Evolutionary conservation across 177 flowering plant species (phyloP), one percentile per base, ranked within the genome.

Genomic region (Tripterygium wilfordii): DNA sequence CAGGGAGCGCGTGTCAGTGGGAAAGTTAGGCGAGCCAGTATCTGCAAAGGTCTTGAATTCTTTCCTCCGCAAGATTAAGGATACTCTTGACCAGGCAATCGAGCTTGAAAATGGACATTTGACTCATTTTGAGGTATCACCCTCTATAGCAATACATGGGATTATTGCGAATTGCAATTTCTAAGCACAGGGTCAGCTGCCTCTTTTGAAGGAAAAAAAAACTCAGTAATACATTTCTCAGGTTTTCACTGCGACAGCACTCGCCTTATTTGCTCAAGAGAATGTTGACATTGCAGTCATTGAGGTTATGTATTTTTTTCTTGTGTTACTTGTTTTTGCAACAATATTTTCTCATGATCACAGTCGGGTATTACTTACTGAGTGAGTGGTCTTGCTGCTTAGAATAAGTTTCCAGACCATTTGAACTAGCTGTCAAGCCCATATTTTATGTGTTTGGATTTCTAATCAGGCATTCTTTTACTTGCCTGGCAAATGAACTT

Each of bases 211-310:
- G 33, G 33, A 7, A 30, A 12, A 12, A 7, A 30, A 6, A 6
- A 6, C 33, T 12, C 12, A 30, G 12, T 12, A 6, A 7, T 1
- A 30, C n/a, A 48, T 7, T 14, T 67, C 60, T 43, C 82, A 94
- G 99, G 78, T 90, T 50, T 62, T 90, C 26, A 94, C 97, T 56
- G 99, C 96, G 12, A 51, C 86, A 57, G 87, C 99, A 22, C 85
- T 81, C 61, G 45, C 71, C 27, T 41, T 90, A 19, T 89, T 90
- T 69, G 85, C 96, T 46, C 65, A 78, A 50, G 82, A 81, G 68
- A 71, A 68, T 38, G 82, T 87, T 55, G 96, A 85, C 45, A 72
- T 94, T 71, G 96, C 96, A 42, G 79, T 94, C 50, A 59, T 94
- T 41, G 99, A 90, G 99, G 97, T 89, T 15, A 30, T 29, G 25